These are phyloP conservation scores for Hypsizygus ulmarius DNA, from an alignment of 1,284 basidiomycete species.

Conservation along the genomic window DNA sequence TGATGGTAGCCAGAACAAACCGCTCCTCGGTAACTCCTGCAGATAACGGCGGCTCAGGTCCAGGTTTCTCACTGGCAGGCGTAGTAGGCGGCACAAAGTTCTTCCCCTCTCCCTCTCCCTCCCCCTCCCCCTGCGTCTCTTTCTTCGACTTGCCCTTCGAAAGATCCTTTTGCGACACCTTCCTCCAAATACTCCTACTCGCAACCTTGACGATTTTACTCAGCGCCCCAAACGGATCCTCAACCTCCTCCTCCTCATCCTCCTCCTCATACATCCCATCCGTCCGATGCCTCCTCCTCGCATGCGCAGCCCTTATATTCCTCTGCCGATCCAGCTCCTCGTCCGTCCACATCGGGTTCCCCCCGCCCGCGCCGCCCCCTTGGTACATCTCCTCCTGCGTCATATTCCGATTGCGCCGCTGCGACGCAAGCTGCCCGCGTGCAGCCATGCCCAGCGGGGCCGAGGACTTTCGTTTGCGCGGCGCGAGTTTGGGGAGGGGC, in stretches of 20 bases:
- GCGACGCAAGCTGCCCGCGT: constrained; percentile 48
- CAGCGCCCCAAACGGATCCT: constrained; percentile 44
- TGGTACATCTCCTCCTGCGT: constrained; percentile 10
- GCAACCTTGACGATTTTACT: constrained; percentile 48
- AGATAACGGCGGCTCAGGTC: not conserved
- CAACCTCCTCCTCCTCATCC: constrained; percentile 22
- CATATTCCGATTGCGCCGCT: constrained; percentile 28
- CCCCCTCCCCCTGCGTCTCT: constrained; percentile 17
- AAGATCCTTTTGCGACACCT: constrained; percentile 33
- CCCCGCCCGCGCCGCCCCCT: no score
- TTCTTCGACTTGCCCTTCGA: constrained; percentile 19
- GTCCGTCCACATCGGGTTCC: constrained; percentile 35
- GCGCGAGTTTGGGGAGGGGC: constrained; percentile 57
- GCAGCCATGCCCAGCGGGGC: constrained; percentile 64
- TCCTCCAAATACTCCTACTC: constrained; percentile 41
- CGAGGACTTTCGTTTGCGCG: constrained; percentile 50
- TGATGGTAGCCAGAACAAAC: constrained; percentile 13
- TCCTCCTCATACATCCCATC: constrained; percentile 14
- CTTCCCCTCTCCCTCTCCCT: constrained; percentile 6
- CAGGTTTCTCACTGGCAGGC: constrained; percentile 1
- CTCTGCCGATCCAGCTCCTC: constrained; percentile 34
- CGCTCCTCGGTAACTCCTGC: constrained; percentile 1
- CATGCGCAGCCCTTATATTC: constrained; percentile 11
- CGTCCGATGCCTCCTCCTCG: constrained; percentile 6
- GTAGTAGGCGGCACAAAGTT: constrained; percentile 3